Percentiles rank a stretch among this genome's conserved stretches.
Evolutionary conservation across 805 yeast genomes (phyloP).

Genomic region (Saccharomycopsis capsularis): DNA sequence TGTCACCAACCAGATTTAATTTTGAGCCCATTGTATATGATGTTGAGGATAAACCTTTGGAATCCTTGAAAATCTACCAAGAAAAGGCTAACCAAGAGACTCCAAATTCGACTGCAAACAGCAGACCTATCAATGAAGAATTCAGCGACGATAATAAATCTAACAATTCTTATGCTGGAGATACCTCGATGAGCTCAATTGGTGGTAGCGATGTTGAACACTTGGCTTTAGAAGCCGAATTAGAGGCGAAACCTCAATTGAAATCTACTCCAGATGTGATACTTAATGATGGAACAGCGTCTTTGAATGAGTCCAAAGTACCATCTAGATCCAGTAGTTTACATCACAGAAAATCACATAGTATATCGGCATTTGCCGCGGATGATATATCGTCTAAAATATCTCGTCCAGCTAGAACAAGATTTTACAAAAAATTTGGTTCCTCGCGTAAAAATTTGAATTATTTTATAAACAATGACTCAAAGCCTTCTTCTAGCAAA

Average conservation of each 20-base stretch:
- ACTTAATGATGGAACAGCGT: too few relatives aligned
- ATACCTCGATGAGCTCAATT: slow-evolving; percentile 10
- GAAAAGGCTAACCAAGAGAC: background rate
- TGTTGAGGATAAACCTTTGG: slow-evolving; percentile 14
- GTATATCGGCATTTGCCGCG: slow-evolving; percentile 13
- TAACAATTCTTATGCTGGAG: slow-evolving; percentile 1
- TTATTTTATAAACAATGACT: background rate
- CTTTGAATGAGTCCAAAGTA: too few relatives aligned
- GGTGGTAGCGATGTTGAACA: slow-evolving; percentile 1
- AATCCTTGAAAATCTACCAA: slow-evolving; percentile 10
- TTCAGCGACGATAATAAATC: slow-evolving; percentile 6
- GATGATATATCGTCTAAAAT: slow-evolving; percentile 12
- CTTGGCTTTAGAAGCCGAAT: background rate
- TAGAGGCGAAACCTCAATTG: background rate
- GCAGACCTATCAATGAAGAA: slow-evolving; percentile 2
- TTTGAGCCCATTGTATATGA: slow-evolving; percentile 21
- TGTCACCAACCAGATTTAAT: slow-evolving; percentile 20
- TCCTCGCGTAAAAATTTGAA: background rate
- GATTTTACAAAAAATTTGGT: slow-evolving; percentile 12
- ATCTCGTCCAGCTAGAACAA: background rate
- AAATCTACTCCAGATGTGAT: too few relatives aligned
- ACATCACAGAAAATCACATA: slow-evolving; percentile 15
- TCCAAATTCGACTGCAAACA: background rate
- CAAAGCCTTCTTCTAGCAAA: background rate
- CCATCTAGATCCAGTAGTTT: too few relatives aligned